These are phyloP conservation scores for Xylaria arbuscula DNA, from an alignment of 2,329 filamentous ascomycete genomes.

Conservation along the genomic window DNA sequence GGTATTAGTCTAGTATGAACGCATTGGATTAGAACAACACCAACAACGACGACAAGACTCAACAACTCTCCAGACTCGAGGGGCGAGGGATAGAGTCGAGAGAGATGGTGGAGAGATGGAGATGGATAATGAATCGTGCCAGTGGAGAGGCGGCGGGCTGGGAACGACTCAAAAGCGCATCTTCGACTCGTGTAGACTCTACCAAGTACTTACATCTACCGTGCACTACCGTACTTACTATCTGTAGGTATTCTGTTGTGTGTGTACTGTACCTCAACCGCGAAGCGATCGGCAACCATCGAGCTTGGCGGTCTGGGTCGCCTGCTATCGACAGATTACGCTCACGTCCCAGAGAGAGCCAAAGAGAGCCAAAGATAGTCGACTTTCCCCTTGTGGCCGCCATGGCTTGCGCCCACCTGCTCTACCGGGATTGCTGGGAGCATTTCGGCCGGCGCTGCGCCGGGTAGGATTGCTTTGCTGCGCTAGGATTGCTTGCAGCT, in stretches of 20 bases:
- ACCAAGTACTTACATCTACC: not conserved
- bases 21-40: constrained; percentile 26
- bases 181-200: constrained; percentile 15
- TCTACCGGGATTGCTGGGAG: constrained; percentile 19
- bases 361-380: constrained; percentile 3
- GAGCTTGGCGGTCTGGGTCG: constrained; percentile 29
- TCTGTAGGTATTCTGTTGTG: not conserved
- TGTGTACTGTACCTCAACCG: not conserved
- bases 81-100: constrained; percentile 8
- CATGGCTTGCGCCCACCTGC: constrained; percentile 11
- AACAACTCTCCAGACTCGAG: constrained; percentile 15
- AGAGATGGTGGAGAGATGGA: constrained; percentile 22
- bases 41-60: constrained; percentile 18
- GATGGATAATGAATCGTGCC: constrained; percentile 35
- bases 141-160: constrained; percentile 26
- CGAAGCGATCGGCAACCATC: constrained; percentile 17
- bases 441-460: constrained; percentile 22
- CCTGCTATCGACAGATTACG: not conserved
- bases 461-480: constrained; percentile 26
- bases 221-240: not conserved
- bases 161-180: constrained; percentile 25
- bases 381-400: constrained; percentile 42
- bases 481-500: constrained; percentile 31
- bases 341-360: constrained; percentile 30
- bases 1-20: constrained; percentile 31